These are phyloP conservation scores for Sonneratia alba DNA, from an alignment of 345 rosid genomes.

Conservation along the genomic window DNA sequence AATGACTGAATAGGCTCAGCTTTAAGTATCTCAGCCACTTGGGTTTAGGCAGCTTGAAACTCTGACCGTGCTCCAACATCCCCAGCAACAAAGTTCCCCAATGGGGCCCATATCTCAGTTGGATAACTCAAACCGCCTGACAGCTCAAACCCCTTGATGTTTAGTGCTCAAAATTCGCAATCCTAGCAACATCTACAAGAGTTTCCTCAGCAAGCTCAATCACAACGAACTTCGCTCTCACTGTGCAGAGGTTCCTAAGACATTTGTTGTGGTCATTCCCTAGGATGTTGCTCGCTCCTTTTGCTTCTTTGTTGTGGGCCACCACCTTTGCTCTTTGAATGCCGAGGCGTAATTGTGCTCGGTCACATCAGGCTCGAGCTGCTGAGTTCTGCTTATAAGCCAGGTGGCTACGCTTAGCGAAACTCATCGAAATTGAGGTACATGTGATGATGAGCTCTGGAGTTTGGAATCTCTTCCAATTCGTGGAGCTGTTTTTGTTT, in stretches of 20 bases:
- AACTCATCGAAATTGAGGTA: conserved; percentile 61
- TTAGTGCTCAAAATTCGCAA: conserved; percentile 83
- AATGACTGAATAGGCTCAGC: conserved; percentile 59
- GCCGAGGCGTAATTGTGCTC: conserved; percentile 82
- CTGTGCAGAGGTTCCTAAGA: conserved; percentile 80
- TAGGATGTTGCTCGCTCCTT: conserved; percentile 81
- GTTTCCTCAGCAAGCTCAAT: conserved; percentile 85
- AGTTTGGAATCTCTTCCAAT: conserved; percentile 11
- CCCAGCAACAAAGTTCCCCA: conserved; percentile 60
- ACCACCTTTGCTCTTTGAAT: conserved; percentile 81
- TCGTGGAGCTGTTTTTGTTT: conserved; percentile 10
- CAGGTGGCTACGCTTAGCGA: conserved; percentile 26
- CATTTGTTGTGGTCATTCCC: conserved; percentile 77
- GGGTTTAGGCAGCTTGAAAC: conserved; percentile 67
- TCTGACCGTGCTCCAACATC: conserved; percentile 68
- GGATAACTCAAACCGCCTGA: conserved; percentile 73
- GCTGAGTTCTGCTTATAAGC: conserved; percentile 55
- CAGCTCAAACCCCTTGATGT: conserved; percentile 65
- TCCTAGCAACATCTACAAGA: conserved; percentile 71
- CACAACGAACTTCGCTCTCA: conserved; percentile 56
- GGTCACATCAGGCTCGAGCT: conserved; percentile 74
- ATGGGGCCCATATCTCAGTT: conserved; percentile 47
- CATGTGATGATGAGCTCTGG: conserved; percentile 22
- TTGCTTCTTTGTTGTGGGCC: conserved; percentile 78
- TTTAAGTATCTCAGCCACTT: conserved; percentile 90